A percentile compares a stretch with the other conserved stretches of the same genome.
Conservation (phyloP, 257 asterid species). For the Rehmannia glutinosa region DNA sequence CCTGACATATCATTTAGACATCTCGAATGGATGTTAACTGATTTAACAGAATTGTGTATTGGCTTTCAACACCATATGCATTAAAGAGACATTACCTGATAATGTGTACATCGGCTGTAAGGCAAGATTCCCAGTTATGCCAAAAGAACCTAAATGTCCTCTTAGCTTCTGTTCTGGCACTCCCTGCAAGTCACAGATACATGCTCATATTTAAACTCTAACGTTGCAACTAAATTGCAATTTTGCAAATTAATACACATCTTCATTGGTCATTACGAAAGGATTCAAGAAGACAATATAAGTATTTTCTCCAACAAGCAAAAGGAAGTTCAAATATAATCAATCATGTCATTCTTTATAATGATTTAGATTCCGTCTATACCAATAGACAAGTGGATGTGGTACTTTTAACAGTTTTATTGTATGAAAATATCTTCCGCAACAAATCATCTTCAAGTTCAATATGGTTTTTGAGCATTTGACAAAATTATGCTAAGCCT, state of each 20-base stretch:
- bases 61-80: background rate
- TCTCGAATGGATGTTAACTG: constrained; percentile 4
- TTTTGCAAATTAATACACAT: background rate
- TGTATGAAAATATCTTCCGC: background rate
- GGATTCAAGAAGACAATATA: background rate
- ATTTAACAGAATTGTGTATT: background rate
- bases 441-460: constrained; percentile 2
- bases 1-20: constrained; percentile 48
- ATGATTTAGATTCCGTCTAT: background rate
- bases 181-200: constrained; percentile 56
- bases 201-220: background rate
- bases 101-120: constrained; percentile 98
- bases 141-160: constrained; percentile 94
- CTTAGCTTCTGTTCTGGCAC: constrained; percentile 94
- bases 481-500: background rate
- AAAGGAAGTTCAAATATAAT: background rate
- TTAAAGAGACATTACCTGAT: constrained; percentile 52
- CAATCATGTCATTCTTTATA: background rate
- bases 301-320: constrained; percentile 8
- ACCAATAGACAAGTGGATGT: background rate
- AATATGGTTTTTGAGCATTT: background rate
- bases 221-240: background rate
- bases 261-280: background rate
- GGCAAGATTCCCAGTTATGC: constrained; percentile 97
- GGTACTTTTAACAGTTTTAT: background rate